Conservation (phyloP, 441 rosid genomes). For the Pelargonium myrrhifolium region DNA sequence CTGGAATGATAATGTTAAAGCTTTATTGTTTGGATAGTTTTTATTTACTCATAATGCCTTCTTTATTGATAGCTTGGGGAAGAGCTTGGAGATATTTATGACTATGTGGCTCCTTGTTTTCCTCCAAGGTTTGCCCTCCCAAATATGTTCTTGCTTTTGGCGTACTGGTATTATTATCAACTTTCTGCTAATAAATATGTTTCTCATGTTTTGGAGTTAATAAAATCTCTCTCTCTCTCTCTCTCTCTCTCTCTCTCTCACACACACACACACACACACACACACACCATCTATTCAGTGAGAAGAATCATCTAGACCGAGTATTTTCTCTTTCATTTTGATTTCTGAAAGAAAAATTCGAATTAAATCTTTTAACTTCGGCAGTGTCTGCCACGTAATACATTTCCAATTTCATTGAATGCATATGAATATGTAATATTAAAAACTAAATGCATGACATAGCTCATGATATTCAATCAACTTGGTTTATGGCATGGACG, state of each 20-base stretch:
- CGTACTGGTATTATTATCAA: conserved; percentile 4
- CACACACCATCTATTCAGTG: too few species aligned
- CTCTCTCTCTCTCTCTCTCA: background rate
- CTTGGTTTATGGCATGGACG: too few species aligned
- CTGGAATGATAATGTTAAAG: background rate
- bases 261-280: background rate
- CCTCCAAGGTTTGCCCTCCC: conserved; percentile 79
- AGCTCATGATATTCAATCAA: too few species aligned
- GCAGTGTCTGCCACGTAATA: too few species aligned
- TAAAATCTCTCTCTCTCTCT: too few species aligned
- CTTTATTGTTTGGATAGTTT: conserved; percentile 9
- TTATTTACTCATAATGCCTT: conserved; percentile 13
- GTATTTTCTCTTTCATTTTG: too few species aligned
- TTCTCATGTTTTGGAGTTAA: background rate
- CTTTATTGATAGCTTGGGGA: conserved; percentile 64
- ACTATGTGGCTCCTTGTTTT: conserved; percentile 97
- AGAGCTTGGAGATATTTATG: conserved; percentile 98
- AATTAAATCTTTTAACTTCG: too few species aligned
- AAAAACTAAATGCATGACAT: too few species aligned
- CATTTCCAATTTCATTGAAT: too few species aligned
- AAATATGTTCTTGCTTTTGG: conserved; percentile 16
- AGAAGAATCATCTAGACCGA: too few species aligned
- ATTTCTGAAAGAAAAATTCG: too few species aligned
- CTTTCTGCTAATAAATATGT: background rate
- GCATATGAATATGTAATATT: too few species aligned